phyloP scores from a whole-genome alignment of 2,329 filamentous ascomycete genomes.

The Septoria linicola region DNA sequence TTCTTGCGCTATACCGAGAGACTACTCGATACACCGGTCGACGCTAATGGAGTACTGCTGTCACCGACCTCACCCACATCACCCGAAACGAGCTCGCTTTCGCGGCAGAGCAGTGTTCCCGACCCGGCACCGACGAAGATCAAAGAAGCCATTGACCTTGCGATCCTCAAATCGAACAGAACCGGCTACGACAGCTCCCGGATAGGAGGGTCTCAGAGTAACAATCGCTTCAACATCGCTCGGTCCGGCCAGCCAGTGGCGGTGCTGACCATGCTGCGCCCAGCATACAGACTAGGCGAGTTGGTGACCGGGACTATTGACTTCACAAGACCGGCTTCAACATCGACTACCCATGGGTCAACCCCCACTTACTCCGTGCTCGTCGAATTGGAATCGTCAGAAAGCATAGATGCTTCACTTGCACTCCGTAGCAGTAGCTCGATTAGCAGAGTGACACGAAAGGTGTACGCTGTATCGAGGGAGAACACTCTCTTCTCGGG shows the following conservation, averaged over 20 bases:
- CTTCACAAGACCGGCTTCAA: slow-evolving; percentile 55
- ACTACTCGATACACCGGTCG: slow-evolving; percentile 61
- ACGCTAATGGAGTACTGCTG: slow-evolving; percentile 61
- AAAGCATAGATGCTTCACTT: slow-evolving; percentile 75
- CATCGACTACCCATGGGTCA: slow-evolving; percentile 8
- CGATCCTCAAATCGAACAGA: slow-evolving; percentile 77
- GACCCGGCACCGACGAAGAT: slow-evolving; percentile 56
- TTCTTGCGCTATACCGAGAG: slow-evolving; percentile 78
- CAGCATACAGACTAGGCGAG: slow-evolving; percentile 86
- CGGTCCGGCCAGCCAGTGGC: slow-evolving; percentile 89
- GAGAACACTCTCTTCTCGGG: slow-evolving; percentile 81
- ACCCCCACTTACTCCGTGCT: slow-evolving; percentile 85
- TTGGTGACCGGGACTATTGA: slow-evolving; percentile 81
- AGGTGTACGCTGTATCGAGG: slow-evolving; percentile 72
- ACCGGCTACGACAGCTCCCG: slow-evolving; percentile 54
- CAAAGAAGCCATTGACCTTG: slow-evolving; percentile 86
- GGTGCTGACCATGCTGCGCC: slow-evolving; percentile 82
- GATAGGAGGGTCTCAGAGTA: slow-evolving; percentile 62
- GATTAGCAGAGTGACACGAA: slow-evolving; percentile 81
- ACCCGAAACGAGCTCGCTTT: slow-evolving; percentile 56
- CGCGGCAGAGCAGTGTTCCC: slow-evolving; percentile 39
- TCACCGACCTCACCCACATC: slow-evolving; percentile 64
- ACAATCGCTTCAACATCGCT: slow-evolving; percentile 94
- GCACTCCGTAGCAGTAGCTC: slow-evolving; percentile 83
- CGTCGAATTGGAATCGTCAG: slow-evolving; percentile 78